These are phyloP conservation scores for Thamnidium elegans DNA, from an alignment of 192 early-diverging fungal species.

Conservation along the genomic window DNA sequence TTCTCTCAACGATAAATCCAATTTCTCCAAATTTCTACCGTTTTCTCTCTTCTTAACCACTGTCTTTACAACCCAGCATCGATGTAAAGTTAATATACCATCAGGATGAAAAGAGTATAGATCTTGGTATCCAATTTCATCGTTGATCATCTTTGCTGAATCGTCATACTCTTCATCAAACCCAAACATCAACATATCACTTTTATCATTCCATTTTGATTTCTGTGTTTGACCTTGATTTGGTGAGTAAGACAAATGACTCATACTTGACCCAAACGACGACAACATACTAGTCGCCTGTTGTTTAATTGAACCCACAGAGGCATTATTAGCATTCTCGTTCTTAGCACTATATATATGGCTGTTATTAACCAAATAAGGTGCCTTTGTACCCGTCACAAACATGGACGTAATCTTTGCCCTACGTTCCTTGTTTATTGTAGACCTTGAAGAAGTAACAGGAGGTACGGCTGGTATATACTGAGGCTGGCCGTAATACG, in stretches of 20 bases:
- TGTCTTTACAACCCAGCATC: conserved; percentile 48
- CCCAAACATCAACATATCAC: conserved; percentile 34
- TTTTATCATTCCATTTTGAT: conserved; percentile 27
- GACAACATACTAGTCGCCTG: conserved; percentile 30
- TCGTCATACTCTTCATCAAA: conserved; percentile 37
- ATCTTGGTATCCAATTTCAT: conserved; percentile 45
- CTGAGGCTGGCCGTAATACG: conserved; percentile 10
- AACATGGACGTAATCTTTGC: conserved; percentile 33
- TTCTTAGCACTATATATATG: background rate
- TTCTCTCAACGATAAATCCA: conserved; percentile 47
- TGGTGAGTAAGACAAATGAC: conserved; percentile 11
- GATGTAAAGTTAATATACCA: conserved; percentile 55
- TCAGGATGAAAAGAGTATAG: conserved; percentile 55
- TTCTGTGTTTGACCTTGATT: background rate
- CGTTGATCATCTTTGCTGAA: conserved; percentile 41
- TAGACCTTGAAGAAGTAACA: background rate
- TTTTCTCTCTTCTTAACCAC: conserved; percentile 43
- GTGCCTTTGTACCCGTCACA: conserved; percentile 20
- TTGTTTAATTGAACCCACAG: conserved; percentile 16
- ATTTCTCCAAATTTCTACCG: conserved; percentile 43
- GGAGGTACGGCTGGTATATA: background rate
- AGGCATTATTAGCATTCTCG: background rate
- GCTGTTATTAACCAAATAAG: conserved; percentile 17
- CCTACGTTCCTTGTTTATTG: conserved; percentile 1
- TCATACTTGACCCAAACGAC: conserved; percentile 25